phyloP scores from a whole-genome alignment of 495 filamentous ascomycete species.

The Neurospora sp. region DNA sequence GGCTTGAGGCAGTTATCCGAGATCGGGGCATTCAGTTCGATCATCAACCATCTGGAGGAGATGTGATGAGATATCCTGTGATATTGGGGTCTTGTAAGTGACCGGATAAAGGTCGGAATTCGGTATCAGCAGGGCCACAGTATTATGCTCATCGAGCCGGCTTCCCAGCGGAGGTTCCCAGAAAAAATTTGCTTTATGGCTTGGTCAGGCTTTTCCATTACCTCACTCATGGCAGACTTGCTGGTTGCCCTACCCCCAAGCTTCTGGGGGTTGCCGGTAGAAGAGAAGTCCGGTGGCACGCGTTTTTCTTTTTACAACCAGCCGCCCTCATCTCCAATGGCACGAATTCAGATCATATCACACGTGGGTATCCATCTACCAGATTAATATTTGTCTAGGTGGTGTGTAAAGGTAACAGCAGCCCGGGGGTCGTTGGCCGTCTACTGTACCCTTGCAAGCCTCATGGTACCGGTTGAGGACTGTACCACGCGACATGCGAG shows the following conservation, averaged over 20 bases:
- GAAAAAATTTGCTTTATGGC: background rate
- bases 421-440: background rate
- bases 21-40: background rate
- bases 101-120: background rate
- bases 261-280: background rate
- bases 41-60: background rate
- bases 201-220: background rate
- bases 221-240: background rate
- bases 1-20: background rate
- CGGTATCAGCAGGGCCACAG: background rate
- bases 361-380: background rate
- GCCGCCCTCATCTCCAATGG: background rate
- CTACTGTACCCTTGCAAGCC: background rate
- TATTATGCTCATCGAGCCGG: background rate
- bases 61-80: background rate
- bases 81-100: background rate
- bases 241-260: background rate
- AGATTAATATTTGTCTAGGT: background rate
- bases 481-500: background rate
- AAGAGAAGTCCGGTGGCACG: background rate
- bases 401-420: background rate
- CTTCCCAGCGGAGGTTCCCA: background rate
- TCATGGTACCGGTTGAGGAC: background rate
- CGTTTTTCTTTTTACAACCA: background rate
- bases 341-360: background rate